Evolutionary conservation across 768 basidiomycete species (phyloP).

Genomic region (Suillus sp.): DNA sequence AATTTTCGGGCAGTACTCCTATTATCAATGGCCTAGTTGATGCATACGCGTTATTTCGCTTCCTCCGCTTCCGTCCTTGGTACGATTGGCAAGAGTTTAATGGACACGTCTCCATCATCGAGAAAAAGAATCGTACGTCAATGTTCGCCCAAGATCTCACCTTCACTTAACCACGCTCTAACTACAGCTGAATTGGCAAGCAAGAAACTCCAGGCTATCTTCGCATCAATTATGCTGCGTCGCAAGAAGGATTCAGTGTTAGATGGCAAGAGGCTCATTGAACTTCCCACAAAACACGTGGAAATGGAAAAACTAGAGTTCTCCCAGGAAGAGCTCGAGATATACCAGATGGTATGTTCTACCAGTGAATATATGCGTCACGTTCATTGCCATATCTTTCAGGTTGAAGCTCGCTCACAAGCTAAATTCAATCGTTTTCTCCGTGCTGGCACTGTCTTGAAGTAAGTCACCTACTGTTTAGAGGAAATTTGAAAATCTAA

Average conservation of each 20-base stretch:
- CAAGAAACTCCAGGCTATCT: constrained; percentile 58
- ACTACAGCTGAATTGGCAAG: constrained; percentile 52
- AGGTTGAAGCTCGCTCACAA: constrained; percentile 57
- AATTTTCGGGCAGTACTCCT: constrained; percentile 46
- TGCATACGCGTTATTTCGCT: constrained; percentile 47
- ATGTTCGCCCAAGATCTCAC: background rate
- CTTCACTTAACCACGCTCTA: constrained; percentile 13
- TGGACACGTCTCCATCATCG: constrained; percentile 28
- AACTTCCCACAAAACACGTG: constrained; percentile 59
- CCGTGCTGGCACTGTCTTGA: constrained; percentile 65
- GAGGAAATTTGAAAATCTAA: background rate
- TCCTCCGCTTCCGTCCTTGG: constrained; percentile 41
- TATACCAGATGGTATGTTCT: constrained; percentile 54
- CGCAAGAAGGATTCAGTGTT: constrained; percentile 65
- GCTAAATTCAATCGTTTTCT: constrained; percentile 66
- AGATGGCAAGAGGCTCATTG: constrained; percentile 69
- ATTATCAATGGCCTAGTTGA: constrained; percentile 65
- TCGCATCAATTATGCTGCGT: constrained; percentile 54
- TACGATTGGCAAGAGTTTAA: constrained; percentile 46
- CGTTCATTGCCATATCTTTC: background rate
- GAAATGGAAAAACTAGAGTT: constrained; percentile 57
- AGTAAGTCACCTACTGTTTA: constrained; percentile 38
- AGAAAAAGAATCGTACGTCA: constrained; percentile 55
- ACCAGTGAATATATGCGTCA: background rate
- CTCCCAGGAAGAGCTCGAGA: constrained; percentile 58